Conservation (phyloP, 176 grass and related monocot species). For the Bromus sterilis region DNA sequence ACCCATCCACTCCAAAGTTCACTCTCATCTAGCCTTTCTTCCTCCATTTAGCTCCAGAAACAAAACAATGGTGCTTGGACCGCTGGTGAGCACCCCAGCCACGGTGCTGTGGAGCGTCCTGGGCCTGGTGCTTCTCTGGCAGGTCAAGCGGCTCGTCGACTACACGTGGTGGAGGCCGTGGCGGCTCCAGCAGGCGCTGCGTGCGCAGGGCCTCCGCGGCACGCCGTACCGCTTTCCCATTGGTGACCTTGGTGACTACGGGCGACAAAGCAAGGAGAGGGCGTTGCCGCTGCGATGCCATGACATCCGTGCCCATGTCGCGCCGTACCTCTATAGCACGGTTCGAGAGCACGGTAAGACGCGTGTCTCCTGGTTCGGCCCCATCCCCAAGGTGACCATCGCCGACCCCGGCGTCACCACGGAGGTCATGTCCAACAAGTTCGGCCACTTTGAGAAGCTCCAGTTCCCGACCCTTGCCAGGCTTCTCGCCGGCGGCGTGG, state of each 20-base stretch:
- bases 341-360: conserved; percentile 34
- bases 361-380: conserved; percentile 16
- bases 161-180: background rate
- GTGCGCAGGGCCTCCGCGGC: background rate
- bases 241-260: background rate
- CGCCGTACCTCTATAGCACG: conserved; percentile 2
- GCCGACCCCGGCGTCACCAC: background rate
- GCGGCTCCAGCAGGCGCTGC: background rate
- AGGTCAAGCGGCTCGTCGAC: too few relatives aligned
- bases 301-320: conserved; percentile 24
- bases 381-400: background rate
- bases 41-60: too few relatives aligned
- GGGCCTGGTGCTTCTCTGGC: too few relatives aligned
- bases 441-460: too few relatives aligned
- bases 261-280: too few relatives aligned
- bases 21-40: too few relatives aligned
- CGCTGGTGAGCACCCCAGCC: too few relatives aligned
- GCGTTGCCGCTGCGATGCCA: conserved; percentile 10
- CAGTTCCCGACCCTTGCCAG: background rate
- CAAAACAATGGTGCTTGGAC: too few relatives aligned
- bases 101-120: too few relatives aligned
- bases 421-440: background rate
- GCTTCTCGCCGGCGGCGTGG: background rate
- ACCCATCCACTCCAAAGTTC: too few relatives aligned
- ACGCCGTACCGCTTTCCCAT: background rate